Evolutionary conservation across 306 rosid genomes (phyloP), one percentile per base, ranked within the genome.

Genomic region (Pterocarpus santalinus): DNA sequence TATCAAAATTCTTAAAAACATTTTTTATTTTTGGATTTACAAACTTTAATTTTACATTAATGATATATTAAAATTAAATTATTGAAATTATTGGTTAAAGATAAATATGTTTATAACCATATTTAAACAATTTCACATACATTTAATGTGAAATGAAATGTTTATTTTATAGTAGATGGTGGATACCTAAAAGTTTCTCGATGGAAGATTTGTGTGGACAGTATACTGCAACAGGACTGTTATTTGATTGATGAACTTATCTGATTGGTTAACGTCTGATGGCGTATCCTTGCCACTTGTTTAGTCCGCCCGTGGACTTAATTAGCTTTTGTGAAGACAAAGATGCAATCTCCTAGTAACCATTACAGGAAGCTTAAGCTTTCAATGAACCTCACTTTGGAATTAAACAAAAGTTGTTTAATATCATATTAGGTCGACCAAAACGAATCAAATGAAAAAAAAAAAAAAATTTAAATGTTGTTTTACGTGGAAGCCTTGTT

Each of bases 311-410:
- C 38, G 67, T 46, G 71, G 79, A 80, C 79, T 51, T 51, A 51
- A 52, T 63, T 63, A 8, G 65, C 86, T 83, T 83, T 83, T 72
- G 83, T 43, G 61, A 78, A 56, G 33, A 73, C 34, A 83, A 60
- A 78, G 44, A 77, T 77, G 82, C 79, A 63, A 53, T 68, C 13
- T 69, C 22, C 47, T 49, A 9, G 5, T 63, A 13, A 61, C 57
- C 78, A 75, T 61, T 74, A 61, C 14, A 12, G 16, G 16, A 16
- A 78, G 57, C 62, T 51, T 36, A 38, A 76, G 36, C 78, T 60
- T 58, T 84, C 0, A 9, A 33, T 38, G 57, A 49, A 51, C 61
- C 72, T 81, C 57, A 22, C 78, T 75, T 82, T 33, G 64, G 80
- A 86, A 79, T 56, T 69, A 79, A 75, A 78, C 60, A 81, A 81